A percentile compares a stretch with the other conserved stretches of the same genome.
phyloP scores from a whole-genome alignment of 1,284 basidiomycete genomes.

The Clitocybe nebularis region DNA sequence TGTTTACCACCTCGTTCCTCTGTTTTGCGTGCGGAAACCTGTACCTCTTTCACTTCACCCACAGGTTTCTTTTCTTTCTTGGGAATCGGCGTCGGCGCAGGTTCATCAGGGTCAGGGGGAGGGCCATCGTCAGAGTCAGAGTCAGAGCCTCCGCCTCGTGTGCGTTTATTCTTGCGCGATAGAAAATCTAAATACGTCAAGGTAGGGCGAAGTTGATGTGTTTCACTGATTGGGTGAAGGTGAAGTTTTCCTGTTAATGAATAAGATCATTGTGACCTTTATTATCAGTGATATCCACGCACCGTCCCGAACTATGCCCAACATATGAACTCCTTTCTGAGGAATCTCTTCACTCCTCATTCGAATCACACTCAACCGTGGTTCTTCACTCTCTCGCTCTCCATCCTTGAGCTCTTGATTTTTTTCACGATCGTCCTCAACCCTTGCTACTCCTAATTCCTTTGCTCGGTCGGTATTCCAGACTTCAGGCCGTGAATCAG shows the following conservation, averaged over 20 bases:
- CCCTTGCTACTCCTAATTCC: slow-evolving; percentile 57
- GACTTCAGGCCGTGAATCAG: slow-evolving; percentile 71
- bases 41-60: slow-evolving; percentile 66
- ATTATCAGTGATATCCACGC: slow-evolving; percentile 17
- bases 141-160: slow-evolving; percentile 49
- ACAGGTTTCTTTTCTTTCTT: slow-evolving; percentile 58
- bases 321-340: slow-evolving; percentile 61
- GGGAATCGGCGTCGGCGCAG: slow-evolving; percentile 35
- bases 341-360: slow-evolving; percentile 68
- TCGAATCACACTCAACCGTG: slow-evolving; percentile 62
- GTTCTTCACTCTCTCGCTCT: slow-evolving; percentile 49
- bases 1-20: slow-evolving; percentile 54
- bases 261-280: not conserved
- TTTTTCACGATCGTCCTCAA: slow-evolving; percentile 71
- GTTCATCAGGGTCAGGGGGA: slow-evolving; percentile 75
- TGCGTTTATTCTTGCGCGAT: slow-evolving; percentile 56
- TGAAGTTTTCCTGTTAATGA: slow-evolving; percentile 58
- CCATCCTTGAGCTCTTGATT: slow-evolving; percentile 56
- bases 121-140: slow-evolving; percentile 76
- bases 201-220: slow-evolving; percentile 75
- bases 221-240: slow-evolving; percentile 73
- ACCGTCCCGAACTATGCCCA: slow-evolving; percentile 74
- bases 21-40: slow-evolving; percentile 64
- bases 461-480: slow-evolving; percentile 69
- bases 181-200: slow-evolving; percentile 73